A percentile compares a stretch with the other conserved stretches of the same genome.
Evolutionary conservation across 2,329 filamentous ascomycete species (phyloP).

Genomic region (Penicillium brasilianum): DNA sequence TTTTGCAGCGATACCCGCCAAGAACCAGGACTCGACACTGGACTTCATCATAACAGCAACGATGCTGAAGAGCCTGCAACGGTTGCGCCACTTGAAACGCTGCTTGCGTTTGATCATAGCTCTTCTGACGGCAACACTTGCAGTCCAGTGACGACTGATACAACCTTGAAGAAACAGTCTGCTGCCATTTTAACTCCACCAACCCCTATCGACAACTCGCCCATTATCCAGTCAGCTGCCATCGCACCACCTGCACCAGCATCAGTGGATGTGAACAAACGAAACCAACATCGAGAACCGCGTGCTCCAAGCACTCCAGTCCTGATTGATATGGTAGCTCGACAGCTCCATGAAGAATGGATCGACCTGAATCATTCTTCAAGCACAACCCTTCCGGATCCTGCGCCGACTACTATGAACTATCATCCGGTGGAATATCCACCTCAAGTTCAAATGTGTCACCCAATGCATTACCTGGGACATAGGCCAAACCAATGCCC

Average conservation of each 20-base stretch:
- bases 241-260: background rate
- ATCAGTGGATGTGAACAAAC: background rate
- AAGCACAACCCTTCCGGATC: background rate
- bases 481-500: background rate
- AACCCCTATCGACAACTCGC: background rate
- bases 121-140: background rate
- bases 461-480: background rate
- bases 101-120: background rate
- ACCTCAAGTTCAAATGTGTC: background rate
- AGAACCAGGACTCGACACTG: background rate
- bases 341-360: background rate
- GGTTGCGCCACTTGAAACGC: background rate
- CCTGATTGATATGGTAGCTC: background rate
- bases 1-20: background rate
- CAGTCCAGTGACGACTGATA: background rate
- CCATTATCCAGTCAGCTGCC: background rate
- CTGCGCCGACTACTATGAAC: background rate
- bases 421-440: background rate
- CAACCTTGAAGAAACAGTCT: background rate
- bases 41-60: background rate
- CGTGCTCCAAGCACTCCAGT: background rate
- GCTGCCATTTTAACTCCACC: background rate
- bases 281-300: background rate
- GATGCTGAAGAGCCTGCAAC: background rate
- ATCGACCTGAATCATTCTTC: background rate